Conservation (phyloP, 345 rosid species). For the Moricandia moricandioides region DNA sequence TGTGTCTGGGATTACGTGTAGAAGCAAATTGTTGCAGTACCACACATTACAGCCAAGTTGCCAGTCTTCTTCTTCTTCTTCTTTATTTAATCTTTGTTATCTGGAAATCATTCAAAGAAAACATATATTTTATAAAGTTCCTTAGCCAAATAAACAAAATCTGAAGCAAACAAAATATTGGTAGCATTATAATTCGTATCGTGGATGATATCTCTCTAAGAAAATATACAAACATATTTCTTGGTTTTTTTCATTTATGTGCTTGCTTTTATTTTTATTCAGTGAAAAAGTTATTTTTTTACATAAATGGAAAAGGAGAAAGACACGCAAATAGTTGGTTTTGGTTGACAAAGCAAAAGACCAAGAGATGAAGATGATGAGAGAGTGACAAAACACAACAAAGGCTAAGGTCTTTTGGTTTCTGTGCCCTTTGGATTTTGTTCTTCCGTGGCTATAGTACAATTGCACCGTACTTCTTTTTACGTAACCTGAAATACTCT, state of each 20-base stretch:
- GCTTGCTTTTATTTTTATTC: background rate
- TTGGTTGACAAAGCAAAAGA: conserved; percentile 18
- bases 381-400: conserved; percentile 1
- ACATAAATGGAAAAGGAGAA: background rate
- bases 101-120: background rate
- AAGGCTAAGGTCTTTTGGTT: conserved; percentile 2
- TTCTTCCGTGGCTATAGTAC: conserved; percentile 33
- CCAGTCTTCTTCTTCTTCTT: background rate
- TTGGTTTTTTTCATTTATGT: background rate
- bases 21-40: conserved; percentile 14
- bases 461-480: conserved; percentile 35
- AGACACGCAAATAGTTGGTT: background rate
- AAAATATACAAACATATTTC: background rate
- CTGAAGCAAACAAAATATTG: too few species aligned
- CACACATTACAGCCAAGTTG: conserved; percentile 33
- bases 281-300: background rate
- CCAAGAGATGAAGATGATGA: background rate
- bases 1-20: conserved; percentile 26
- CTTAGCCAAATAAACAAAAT: background rate
- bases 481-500: background rate
- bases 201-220: background rate
- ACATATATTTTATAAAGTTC: background rate
- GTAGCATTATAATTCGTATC: background rate
- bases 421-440: background rate
- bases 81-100: conserved; percentile 6